These are phyloP conservation scores for Parathielavia appendiculata DNA, from an alignment of 495 filamentous ascomycete species.

Conservation along the genomic window DNA sequence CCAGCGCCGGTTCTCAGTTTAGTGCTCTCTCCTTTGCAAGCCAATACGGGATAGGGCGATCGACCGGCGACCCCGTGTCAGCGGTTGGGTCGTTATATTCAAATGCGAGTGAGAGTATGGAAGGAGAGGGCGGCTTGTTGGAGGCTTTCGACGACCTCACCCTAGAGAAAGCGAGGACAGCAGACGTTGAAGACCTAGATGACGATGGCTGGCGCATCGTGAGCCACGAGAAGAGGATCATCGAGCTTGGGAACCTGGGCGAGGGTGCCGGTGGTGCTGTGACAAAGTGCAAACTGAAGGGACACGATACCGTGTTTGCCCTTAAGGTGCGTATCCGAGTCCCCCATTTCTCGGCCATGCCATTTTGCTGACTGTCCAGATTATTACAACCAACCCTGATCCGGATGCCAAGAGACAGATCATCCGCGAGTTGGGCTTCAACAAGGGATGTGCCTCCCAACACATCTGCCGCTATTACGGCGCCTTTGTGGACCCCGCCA, in stretches of 20 bases:
- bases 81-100: conserved; percentile 82
- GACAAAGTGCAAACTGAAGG: conserved; percentile 80
- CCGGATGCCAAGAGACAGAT: conserved; percentile 98
- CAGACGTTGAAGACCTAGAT: conserved; percentile 91
- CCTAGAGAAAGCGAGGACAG: conserved; percentile 68
- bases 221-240: conserved; percentile 77
- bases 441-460: conserved; percentile 89
- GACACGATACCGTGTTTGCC: conserved; percentile 90
- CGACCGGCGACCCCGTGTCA: conserved; percentile 76
- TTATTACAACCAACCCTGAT: conserved; percentile 96
- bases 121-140: conserved; percentile 67
- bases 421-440: conserved; percentile 89
- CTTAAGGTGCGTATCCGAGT: conserved; percentile 65
- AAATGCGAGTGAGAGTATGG: conserved; percentile 59
- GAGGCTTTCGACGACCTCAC: conserved; percentile 70
- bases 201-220: conserved; percentile 93
- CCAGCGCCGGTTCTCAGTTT: conserved; percentile 75
- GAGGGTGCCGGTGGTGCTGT: conserved; percentile 96
- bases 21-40: conserved; percentile 71
- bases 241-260: conserved; percentile 83
- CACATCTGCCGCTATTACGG: conserved; percentile 98
- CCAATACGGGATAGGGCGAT: conserved; percentile 54
- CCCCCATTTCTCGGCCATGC: neutral
- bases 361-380: conserved; percentile 48
- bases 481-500: conserved; percentile 87